Base-by-base conservation (phyloP, 768 basidiomycete genomes). In the Leccinum sublutescens region DNA sequence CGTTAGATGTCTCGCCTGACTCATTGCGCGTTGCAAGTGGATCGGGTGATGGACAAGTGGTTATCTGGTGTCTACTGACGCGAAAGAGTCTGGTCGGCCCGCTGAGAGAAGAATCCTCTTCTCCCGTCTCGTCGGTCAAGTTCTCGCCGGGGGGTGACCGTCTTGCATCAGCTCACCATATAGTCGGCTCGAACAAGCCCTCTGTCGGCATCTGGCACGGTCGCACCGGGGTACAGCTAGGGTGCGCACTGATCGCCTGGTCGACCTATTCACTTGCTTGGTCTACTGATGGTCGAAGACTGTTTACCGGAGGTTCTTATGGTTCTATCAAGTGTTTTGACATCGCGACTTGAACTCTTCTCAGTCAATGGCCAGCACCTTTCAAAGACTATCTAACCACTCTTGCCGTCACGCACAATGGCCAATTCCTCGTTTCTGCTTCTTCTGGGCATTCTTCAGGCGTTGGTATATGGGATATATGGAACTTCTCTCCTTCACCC, bases 401-500 rank as follows among this genome's bases (percentile, higher is more conserved):
- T n/a, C 55, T 66, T 52, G 38, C 12, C 9, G 11, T 59, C 3
- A 52, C 64, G 6, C 19, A 17, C 23, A 57, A 29, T 4, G 54
- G 21, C 31, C 61, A 55, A 29, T 52, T 57, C 31, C 61, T 66
- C n/a, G 11, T 59, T 47, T 58, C 65, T 19, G 50, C 53, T 29
- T 65, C 64, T 17, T 27, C 54, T 4, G 64, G 56, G 17, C 55
- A 43, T 6, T 25, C 27, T 11, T n/a, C 2, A 2, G 12, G n/a
- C 5, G 49, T 66, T 21, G 57, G 63, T 25, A 50, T 66, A 19
- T 66, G 66, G 63, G 58, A 59, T 47, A 57, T 56, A 54, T 25
- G 51, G 34, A n/a, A 48, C 19, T 45, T 17, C n/a, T 31, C 51
- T 38, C 7, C 51, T 10, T 21, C 25, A 52, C 54, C 40, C 11